Conservation (phyloP, 202 grass and related monocot genomes). For the Digitaria exilis region DNA sequence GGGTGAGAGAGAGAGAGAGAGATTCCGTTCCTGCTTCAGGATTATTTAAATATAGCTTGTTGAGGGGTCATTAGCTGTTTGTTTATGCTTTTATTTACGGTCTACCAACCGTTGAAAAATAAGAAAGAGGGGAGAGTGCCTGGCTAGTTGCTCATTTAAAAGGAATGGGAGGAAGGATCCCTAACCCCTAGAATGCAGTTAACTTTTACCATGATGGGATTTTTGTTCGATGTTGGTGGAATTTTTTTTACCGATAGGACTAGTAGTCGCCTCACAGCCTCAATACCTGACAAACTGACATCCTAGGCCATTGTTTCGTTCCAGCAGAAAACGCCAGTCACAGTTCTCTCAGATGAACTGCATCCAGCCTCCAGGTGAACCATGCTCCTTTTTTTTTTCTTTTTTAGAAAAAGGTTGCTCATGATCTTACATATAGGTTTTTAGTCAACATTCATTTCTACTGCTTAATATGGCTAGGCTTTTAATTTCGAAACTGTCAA, state of each 20-base stretch:
- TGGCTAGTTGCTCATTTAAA: constrained; percentile 9
- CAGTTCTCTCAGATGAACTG: constrained; percentile 11
- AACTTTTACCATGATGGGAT: constrained; percentile 47
- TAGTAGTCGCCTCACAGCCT: neutral
- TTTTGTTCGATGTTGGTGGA: constrained; percentile 38
- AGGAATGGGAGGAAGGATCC: constrained; percentile 27
- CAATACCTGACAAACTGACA: constrained; percentile 30
- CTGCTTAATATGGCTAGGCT: neutral
- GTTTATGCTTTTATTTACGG: constrained; percentile 44
- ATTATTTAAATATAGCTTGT: constrained; percentile 30
- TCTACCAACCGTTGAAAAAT: constrained; percentile 63
- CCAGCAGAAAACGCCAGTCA: neutral
- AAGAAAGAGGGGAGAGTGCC: neutral
- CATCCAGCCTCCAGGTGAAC: neutral
- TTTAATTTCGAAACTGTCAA: neutral
- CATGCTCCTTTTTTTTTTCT: neutral
- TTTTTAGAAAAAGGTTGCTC: too few species aligned
- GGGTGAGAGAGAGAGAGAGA: constrained; percentile 18
- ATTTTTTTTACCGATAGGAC: constrained; percentile 6
- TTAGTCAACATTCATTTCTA: neutral
- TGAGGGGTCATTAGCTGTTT: constrained; percentile 48
- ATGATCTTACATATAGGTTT: neutral
- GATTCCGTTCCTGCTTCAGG: constrained; percentile 36
- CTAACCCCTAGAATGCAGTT: constrained; percentile 36
- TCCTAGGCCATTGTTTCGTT: constrained; percentile 13